Base-by-base conservation (phyloP, 148 eudicot species). In the Silene latifolia region DNA sequence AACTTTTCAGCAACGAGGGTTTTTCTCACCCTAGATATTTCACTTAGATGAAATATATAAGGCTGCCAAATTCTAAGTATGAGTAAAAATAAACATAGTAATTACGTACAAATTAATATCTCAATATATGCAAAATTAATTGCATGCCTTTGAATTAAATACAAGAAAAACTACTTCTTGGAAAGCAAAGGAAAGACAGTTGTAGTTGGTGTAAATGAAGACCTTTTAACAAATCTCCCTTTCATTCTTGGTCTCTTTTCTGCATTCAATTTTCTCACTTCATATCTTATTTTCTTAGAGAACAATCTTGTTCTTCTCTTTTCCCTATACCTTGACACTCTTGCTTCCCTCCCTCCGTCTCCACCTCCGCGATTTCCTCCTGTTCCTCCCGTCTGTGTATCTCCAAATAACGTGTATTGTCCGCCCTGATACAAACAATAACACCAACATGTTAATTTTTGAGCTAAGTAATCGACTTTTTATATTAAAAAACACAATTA, bases 181-280 rank as follows among this genome's bases (percentile, higher is more conserved):
- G 70, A 76, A 62, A 82, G 80, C 77, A 81, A 72, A 18, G 86
- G 83, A 63, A 84, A 80, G 35, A 65, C 56, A 39, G 74, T 48
- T 3, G 67, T 44, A 35, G 82, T 19, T 20, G 77, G 78, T 11
- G 74, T 76, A 75, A 81, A 81, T 20, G 81, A 81, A 3, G 96
- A 73, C 79, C 97, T 83, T 86, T 91, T 94, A 5, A 94, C 97
- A 73, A 94, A 94, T 66, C 98, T 87, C 21, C 98, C 98, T 82
- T 94, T 94, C 95, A 91, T 94, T 69, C 98, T 71, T 0, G 98
- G 98, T 85, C 98, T 89, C 80, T 94, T 94, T 83, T 94, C 97
- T 3, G 98, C 98, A 75, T 94, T 94, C 81, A 94, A 39, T 80
- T 91, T 94, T 72, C 98, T 85, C 21, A 94, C 98, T 85, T 94